Conservation (phyloP, 257 asterid species). For the Solanum tacnaense region DNA sequence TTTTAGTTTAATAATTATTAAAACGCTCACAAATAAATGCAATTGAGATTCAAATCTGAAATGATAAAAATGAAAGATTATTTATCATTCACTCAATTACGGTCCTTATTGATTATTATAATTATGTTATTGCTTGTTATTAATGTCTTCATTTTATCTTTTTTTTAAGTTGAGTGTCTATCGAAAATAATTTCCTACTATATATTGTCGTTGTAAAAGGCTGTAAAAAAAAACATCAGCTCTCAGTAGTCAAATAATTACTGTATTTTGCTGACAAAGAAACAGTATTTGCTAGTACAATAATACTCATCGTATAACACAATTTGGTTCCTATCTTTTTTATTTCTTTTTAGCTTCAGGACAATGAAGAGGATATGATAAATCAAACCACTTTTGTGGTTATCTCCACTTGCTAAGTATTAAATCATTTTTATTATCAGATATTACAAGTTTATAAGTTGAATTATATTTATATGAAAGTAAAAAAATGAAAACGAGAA, state of each 20-base stretch:
- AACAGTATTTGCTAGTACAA: background rate
- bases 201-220: background rate
- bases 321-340: background rate
- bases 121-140: background rate
- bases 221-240: background rate
- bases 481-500: no score
- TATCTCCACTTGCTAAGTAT: background rate
- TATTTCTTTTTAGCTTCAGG: background rate
- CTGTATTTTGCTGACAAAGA: background rate
- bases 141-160: background rate
- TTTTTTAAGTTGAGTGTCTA: fast-evolving
- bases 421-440: no score
- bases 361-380: no score
- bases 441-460: no score
- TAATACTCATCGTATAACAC: background rate
- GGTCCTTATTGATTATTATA: no score
- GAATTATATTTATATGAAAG: background rate
- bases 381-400: no score
- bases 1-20: background rate
- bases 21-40: background rate
- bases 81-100: no score
- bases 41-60: fast-evolving
- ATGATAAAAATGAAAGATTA: no score
- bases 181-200: background rate
- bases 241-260: background rate